These are phyloP conservation scores for Tuber indicum DNA, from an alignment of 495 filamentous ascomycete species.

Conservation along the genomic window DNA sequence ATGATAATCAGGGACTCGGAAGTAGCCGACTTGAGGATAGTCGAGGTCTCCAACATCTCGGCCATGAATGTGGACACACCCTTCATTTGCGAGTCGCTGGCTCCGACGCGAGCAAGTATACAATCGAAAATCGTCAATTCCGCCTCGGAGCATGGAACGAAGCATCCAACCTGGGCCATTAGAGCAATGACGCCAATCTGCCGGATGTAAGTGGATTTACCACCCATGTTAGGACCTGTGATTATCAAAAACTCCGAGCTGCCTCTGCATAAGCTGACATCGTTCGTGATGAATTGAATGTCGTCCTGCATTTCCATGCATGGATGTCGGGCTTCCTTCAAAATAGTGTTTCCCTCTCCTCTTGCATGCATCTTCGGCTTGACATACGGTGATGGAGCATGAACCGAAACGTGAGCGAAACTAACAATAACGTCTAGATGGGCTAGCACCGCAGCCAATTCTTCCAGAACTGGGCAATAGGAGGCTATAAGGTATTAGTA, in stretches of 20 bases:
- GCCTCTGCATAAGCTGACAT: slow-evolving; percentile 75
- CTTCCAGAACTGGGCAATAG: slow-evolving; percentile 88
- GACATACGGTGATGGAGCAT: slow-evolving; percentile 85
- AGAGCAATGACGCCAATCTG: slow-evolving; percentile 96
- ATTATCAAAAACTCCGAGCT: slow-evolving; percentile 90
- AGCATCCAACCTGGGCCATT: slow-evolving; percentile 96
- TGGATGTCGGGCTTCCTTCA: slow-evolving; percentile 90
- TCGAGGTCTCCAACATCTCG: slow-evolving; percentile 98
- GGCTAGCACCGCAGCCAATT: slow-evolving; percentile 77
- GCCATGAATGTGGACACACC: slow-evolving; percentile 99
- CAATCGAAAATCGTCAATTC: slow-evolving; percentile 96
- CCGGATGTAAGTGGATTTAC: slow-evolving; percentile 97
- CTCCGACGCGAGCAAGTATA: slow-evolving; percentile 93
- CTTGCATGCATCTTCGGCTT: slow-evolving; percentile 87
- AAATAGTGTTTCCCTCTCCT: slow-evolving; percentile 79
- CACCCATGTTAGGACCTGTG: slow-evolving; percentile 98
- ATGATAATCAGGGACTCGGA: slow-evolving; percentile 94
- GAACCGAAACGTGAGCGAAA: slow-evolving; percentile 88
- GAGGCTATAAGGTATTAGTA: slow-evolving; percentile 51
- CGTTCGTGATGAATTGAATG: slow-evolving; percentile 96
- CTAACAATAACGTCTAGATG: slow-evolving; percentile 96
- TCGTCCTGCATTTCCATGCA: slow-evolving; percentile 99
- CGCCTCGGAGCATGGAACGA: slow-evolving; percentile 84
- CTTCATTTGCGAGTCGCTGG: slow-evolving; percentile 92
- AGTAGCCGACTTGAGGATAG: slow-evolving; percentile 95